These are phyloP conservation scores for Ochetophila trinervis DNA, from an alignment of 306 rosid genomes.

Conservation along the genomic window DNA sequence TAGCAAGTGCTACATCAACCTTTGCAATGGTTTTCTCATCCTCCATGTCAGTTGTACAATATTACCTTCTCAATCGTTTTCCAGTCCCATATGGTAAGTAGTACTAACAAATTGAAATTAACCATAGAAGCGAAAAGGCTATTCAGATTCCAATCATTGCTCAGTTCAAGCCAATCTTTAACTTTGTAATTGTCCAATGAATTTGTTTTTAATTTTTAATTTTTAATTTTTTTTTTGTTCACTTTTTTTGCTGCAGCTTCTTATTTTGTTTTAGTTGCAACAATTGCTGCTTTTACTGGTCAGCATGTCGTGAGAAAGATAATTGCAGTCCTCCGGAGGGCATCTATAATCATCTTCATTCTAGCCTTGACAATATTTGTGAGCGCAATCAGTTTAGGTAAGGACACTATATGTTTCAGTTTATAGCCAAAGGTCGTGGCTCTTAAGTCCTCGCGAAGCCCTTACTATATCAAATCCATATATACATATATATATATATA, in stretches of 20 bases:
- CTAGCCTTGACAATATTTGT: conserved; percentile 68
- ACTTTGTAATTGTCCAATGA: too few relatives aligned
- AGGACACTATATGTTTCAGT: background rate
- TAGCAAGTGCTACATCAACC: conserved; percentile 81
- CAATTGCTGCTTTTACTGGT: conserved; percentile 67
- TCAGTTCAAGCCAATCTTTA: background rate
- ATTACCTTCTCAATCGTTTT: conserved; percentile 62
- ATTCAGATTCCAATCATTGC: background rate
- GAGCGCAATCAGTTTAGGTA: conserved; percentile 85
- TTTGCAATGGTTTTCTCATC: conserved; percentile 73
- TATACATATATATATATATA: background rate
- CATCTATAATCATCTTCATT: conserved; percentile 75
- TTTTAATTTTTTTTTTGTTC: too few relatives aligned
- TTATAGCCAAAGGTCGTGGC: background rate
- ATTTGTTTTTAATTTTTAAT: background rate
- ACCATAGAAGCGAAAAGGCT: background rate
- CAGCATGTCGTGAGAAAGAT: conserved; percentile 73
- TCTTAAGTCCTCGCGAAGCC: too few relatives aligned
- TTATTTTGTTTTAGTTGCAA: conserved; percentile 58
- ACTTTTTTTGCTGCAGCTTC: conserved; percentile 47
- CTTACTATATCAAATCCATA: background rate
- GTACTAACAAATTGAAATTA: background rate
- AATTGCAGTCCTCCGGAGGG: conserved; percentile 60
- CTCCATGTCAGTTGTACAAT: conserved; percentile 78
- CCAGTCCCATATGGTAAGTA: conserved; percentile 75